These are phyloP conservation scores for Myochromella boudieri DNA, from an alignment of 768 basidiomycete species.

Conservation along the genomic window DNA sequence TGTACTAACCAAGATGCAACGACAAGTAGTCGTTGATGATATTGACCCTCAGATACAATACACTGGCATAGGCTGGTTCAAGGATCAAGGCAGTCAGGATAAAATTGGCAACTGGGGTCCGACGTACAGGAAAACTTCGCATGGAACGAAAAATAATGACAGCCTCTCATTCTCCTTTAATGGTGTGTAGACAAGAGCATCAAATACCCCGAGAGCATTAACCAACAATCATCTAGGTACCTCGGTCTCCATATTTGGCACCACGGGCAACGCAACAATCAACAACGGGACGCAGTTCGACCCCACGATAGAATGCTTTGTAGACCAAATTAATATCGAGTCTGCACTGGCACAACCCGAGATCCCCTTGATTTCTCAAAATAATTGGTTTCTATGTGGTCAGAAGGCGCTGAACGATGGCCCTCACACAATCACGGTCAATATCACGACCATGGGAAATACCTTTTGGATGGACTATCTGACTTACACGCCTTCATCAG, in stretches of 20 bases:
- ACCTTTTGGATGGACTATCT: conserved; percentile 7
- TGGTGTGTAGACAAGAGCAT: conserved; percentile 18
- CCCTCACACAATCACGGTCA: conserved; percentile 4
- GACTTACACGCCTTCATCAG: not conserved
- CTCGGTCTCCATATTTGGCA: conserved; percentile 19
- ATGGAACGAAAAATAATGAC: conserved; percentile 25
- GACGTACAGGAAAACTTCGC: conserved; percentile 28
- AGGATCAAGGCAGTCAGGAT: conserved; percentile 23
- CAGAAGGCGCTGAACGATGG: not conserved
- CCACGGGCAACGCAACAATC: not conserved
- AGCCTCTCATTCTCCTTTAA: conserved; percentile 28
- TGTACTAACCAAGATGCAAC: not conserved
- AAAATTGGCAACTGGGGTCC: conserved; percentile 28
- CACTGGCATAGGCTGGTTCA: conserved; percentile 25
- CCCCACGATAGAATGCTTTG: conserved; percentile 24
- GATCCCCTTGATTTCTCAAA: not conserved
- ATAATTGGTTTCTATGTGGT: conserved; percentile 8
- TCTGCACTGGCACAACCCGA: not conserved
- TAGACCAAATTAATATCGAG: conserved; percentile 20
- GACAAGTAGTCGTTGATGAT: conserved; percentile 29
- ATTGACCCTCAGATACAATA: conserved; percentile 28
- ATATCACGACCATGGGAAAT: not conserved
- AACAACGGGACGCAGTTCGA: conserved; percentile 13
- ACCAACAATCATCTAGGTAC: conserved; percentile 2
- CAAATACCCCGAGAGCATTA: not conserved